These are phyloP conservation scores for Globisporangium okanoganense DNA, from an alignment of 352 stramenopile genomes.

Conservation along the genomic window DNA sequence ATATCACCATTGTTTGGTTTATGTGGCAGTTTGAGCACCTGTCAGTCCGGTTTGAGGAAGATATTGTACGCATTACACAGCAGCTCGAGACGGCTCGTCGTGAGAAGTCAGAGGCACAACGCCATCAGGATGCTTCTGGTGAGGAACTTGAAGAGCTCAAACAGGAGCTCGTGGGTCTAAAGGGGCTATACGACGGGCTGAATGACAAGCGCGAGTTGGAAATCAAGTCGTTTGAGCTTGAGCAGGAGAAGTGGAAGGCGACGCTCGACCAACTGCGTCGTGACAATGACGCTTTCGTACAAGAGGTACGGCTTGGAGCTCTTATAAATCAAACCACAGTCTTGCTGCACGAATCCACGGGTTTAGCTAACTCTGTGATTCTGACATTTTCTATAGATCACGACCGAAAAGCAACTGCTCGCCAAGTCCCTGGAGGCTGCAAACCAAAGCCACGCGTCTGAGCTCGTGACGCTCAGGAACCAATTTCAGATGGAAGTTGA, in stretches of 20 bases:
- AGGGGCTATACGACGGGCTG: neutral
- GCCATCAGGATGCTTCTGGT: neutral
- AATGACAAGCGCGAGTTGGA: constrained; percentile 4
- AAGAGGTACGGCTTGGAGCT: constrained; percentile 2
- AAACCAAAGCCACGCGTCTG: neutral
- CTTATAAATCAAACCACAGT: too few relatives aligned
- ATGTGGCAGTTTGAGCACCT: constrained; percentile 11
- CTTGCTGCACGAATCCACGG: neutral
- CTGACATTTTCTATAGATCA: neutral
- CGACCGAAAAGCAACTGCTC: constrained; percentile 9
- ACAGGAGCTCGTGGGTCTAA: neutral
- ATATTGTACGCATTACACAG: constrained; percentile 14
- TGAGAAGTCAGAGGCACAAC: constrained; percentile 3
- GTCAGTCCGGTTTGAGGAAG: constrained; percentile 15
- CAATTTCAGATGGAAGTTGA: constrained; percentile 10
- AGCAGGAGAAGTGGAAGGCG: constrained; percentile 17
- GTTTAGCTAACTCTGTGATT: neutral
- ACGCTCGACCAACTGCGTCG: constrained; percentile 1
- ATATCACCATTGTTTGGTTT: neutral
- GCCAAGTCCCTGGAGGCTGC: neutral
- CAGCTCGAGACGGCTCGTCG: constrained; percentile 10
- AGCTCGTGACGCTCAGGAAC: constrained; percentile 5
- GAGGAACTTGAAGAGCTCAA: neutral
- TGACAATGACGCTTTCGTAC: neutral
- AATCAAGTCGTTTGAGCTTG: constrained; percentile 11